Evolutionary conservation across 1,139 yeast species (phyloP), one percentile per base, ranked within the genome.

Genomic region (Zygoascus sp.): DNA sequence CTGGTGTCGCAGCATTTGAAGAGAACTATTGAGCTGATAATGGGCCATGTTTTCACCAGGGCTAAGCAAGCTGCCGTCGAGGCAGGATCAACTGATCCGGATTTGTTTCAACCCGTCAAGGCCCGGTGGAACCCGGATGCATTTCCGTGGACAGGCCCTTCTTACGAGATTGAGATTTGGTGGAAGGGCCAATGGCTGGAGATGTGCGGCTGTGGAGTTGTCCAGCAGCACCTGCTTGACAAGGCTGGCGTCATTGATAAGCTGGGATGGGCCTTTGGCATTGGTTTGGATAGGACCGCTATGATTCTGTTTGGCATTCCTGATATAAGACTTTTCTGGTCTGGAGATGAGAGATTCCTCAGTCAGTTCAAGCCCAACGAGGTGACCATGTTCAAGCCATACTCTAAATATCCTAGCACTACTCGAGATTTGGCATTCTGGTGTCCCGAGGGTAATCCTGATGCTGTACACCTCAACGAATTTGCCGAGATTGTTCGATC

Each of bases 141-240:
- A 60, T 92, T 92, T 70, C 99, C 99, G 3, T 92, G 97, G 97
- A 92, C 99, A 2, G 81, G 95, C 1, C 99, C 99, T 5, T 87
- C 96, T 28, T 92, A 96, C 92, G 97, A 92, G 61, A 88, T 94
- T 56, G 99, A 92, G 66, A 96, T 92, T 5, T 90, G 95, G 94
- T 94, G 97, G 97, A 87, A 90, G 63, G 96, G 95, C 37, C 96
- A 90, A 57, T 94, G 98, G 98, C 73, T 92, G 37, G 99, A 92
- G 68, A 82, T 96, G 65, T 88, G 96, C 62, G 99, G 99, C 1
- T 87, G 96, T 66, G 99, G 99, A 21, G 75, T 92, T 42, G 96
- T 89, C 3, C 81, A 80, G 58, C 86, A 88, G 57, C 80, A 80
- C 44, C 95, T 92, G 0, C 70, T 89, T 42, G 69, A 78, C 30